A percentile compares a stretch with the other conserved stretches of the same genome.
These are phyloP conservation scores for Psidium friedrichsthalianum DNA, from an alignment of 345 rosid species.

Conservation along the genomic window DNA sequence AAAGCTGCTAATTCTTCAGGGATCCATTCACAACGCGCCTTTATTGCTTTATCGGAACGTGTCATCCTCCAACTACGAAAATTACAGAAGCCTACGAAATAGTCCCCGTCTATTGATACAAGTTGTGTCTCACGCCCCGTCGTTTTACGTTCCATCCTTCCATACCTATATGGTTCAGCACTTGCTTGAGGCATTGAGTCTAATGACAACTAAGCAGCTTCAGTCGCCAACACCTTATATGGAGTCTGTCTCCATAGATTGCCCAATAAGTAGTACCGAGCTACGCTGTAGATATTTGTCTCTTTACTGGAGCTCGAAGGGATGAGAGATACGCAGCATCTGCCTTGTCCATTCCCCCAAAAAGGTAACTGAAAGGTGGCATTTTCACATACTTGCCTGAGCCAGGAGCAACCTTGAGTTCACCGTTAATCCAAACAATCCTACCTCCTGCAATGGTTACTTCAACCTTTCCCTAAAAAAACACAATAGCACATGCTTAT, in stretches of 20 bases:
- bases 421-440: constrained; percentile 75
- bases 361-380: constrained; percentile 75
- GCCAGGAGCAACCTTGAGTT: constrained; percentile 61
- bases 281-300: constrained; percentile 28
- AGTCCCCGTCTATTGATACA: background rate
- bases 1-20: background rate
- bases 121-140: background rate
- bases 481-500: background rate
- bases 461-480: constrained; percentile 76
- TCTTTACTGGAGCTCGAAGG: constrained; percentile 72
- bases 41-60: background rate
- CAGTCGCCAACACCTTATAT: background rate
- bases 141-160: background rate
- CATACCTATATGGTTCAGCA: background rate
- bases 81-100: background rate
- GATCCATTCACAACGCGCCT: background rate
- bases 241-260: background rate
- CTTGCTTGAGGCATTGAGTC: background rate
- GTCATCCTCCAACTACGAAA: background rate
- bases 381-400: constrained; percentile 64
- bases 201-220: background rate
- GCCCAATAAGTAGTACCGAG: background rate
- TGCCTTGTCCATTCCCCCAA: constrained; percentile 62
- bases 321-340: constrained; percentile 68
- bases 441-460: constrained; percentile 87